These are phyloP conservation scores for Colletotrichum sp. DNA, from an alignment of 2,329 filamentous ascomycete genomes.

Conservation along the genomic window DNA sequence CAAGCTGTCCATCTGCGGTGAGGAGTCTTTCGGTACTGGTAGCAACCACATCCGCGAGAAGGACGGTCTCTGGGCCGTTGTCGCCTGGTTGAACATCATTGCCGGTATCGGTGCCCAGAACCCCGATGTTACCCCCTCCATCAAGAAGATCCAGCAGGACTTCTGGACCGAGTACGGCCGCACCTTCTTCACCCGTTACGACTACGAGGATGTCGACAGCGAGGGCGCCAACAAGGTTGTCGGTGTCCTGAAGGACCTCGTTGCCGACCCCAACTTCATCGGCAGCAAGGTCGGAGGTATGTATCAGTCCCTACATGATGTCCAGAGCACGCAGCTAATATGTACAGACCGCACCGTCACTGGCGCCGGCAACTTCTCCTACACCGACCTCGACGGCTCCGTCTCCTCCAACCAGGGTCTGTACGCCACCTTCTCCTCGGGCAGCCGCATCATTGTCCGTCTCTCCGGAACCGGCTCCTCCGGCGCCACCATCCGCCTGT, in stretches of 20 bases:
- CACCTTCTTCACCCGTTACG: slow-evolving; percentile 98
- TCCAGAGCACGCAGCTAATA: slow-evolving; percentile 24
- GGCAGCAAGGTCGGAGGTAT: slow-evolving; percentile 79
- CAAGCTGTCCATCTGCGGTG: slow-evolving; percentile 97
- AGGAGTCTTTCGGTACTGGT: slow-evolving; percentile 97
- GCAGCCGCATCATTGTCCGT: slow-evolving; percentile 92
- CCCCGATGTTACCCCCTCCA: slow-evolving; percentile 82
- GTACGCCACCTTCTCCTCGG: slow-evolving; percentile 92
- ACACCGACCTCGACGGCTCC: slow-evolving; percentile 97
- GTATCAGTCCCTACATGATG: slow-evolving; percentile 13
- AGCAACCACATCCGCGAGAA: slow-evolving; percentile 99
- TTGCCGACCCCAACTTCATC: slow-evolving; percentile 76
- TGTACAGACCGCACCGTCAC: slow-evolving; percentile 75
- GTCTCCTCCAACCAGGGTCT: slow-evolving; percentile 96
- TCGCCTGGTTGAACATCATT: slow-evolving; percentile 99
- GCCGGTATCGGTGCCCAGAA: slow-evolving; percentile 88
- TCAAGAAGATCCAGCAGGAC: slow-evolving; percentile 93
- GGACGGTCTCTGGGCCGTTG: slow-evolving; percentile 96
- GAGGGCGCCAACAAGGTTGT: slow-evolving; percentile 92
- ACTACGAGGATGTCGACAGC: slow-evolving; percentile 94
- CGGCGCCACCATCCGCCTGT: slow-evolving; percentile 94
- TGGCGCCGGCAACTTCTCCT: slow-evolving; percentile 95
- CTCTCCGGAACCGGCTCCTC: slow-evolving; percentile 94
- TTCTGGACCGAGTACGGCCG: slow-evolving; percentile 97
- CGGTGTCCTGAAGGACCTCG: slow-evolving; percentile 77